Conservation (phyloP, 2,329 filamentous ascomycete genomes). For the Neophaeococcomyces aloes region DNA sequence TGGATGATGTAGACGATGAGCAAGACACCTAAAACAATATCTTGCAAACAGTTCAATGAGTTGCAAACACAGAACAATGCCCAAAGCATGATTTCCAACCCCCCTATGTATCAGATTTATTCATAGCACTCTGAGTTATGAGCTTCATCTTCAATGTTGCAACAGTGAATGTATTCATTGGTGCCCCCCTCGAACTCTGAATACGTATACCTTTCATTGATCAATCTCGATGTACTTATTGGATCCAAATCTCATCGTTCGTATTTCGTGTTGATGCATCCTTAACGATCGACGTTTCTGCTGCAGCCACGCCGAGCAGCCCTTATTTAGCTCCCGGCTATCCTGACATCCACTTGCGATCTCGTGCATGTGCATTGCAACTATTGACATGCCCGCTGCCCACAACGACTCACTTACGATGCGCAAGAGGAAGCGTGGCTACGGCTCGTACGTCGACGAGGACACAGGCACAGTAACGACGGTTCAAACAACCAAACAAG, state of each 20-base stretch:
- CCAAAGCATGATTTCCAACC: neutral
- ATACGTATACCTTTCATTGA: no score
- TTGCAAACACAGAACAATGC: neutral
- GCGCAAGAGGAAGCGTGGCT: slow-evolving; percentile 6
- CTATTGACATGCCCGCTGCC: neutral
- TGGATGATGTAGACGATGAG: slow-evolving; percentile 57
- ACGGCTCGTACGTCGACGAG: slow-evolving; percentile 7
- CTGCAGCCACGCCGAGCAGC: no score
- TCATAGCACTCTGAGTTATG: no score
- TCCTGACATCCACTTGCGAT: neutral
- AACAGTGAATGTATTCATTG: no score
- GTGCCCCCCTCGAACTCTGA: no score
- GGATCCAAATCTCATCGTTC: no score
- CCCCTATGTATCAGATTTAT: no score
- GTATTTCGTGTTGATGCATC: no score
- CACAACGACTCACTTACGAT: neutral
- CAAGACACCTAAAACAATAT: no score
- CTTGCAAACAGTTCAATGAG: neutral
- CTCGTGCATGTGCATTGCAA: neutral
- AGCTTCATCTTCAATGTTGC: no score
- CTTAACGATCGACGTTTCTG: no score
- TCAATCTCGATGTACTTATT: no score
- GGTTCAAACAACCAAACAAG: slow-evolving; percentile 19
- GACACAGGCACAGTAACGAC: slow-evolving; percentile 4
- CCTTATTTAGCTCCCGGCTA: neutral